phyloP scores from a whole-genome alignment of 2,329 filamentous ascomycete species.

The Colletotrichum liriopes region DNA sequence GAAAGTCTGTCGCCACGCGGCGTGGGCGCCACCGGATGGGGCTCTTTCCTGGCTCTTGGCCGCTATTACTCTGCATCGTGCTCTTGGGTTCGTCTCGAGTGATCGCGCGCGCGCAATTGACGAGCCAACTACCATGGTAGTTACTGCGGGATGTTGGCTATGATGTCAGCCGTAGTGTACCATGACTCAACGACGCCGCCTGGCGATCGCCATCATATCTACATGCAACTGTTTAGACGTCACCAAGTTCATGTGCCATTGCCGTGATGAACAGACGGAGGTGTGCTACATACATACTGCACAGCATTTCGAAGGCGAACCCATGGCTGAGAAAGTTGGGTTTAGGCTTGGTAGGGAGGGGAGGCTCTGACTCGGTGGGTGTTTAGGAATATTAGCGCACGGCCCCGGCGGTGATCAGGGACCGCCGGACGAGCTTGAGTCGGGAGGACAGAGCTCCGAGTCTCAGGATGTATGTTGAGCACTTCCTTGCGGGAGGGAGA shows the following conservation, averaged over 20 bases:
- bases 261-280: slow-evolving; percentile 14
- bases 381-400: slow-evolving; percentile 32
- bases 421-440: slow-evolving; percentile 8
- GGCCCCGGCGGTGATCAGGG: slow-evolving; percentile 33
- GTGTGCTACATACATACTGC: neutral
- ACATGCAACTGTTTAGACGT: slow-evolving; percentile 25
- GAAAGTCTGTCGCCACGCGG: slow-evolving; percentile 15
- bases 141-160: neutral
- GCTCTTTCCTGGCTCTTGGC: slow-evolving; percentile 3
- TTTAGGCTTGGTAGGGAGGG: neutral
- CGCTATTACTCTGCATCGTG: neutral
- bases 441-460: slow-evolving; percentile 38
- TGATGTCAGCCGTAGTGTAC: neutral
- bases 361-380: slow-evolving; percentile 32
- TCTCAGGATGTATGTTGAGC: slow-evolving; percentile 39
- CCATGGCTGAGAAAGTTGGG: neutral
- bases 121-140: no score
- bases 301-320: neutral
- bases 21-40: neutral
- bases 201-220: neutral
- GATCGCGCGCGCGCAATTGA: neutral
- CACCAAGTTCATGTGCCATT: neutral
- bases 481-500: slow-evolving; percentile 8
- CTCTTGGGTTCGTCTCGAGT: neutral
- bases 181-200: slow-evolving; percentile 8